Evolutionary conservation across 1,284 basidiomycete species (phyloP).

Genomic region (Earliella scabrosa): DNA sequence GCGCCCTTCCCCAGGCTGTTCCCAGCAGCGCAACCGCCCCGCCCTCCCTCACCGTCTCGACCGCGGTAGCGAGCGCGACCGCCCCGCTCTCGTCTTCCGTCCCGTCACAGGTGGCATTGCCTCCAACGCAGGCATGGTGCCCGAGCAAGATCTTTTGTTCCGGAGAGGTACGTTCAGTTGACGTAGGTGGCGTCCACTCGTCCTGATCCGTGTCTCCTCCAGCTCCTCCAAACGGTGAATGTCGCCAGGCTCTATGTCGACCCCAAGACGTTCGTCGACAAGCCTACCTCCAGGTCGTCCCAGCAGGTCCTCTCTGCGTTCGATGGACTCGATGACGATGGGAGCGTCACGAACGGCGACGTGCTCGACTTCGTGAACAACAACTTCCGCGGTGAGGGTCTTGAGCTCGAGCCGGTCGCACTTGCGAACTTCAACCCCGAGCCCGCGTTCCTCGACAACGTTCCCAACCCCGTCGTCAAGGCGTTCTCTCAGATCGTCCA

Average conservation of each 20-base stretch:
- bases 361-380: conserved; percentile 74
- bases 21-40: conserved; percentile 24
- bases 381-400: conserved; percentile 87
- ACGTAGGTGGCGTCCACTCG: background rate
- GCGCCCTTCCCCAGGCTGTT: conserved; percentile 28
- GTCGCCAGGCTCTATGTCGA: conserved; percentile 78
- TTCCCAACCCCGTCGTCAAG: conserved; percentile 72
- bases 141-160: conserved; percentile 85
- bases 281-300: conserved; percentile 74
- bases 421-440: conserved; percentile 65
- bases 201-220: conserved; percentile 1
- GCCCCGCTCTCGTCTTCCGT: conserved; percentile 55
- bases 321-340: conserved; percentile 50
- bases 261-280: conserved; percentile 92
- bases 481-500: conserved; percentile 83
- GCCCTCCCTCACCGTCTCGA: conserved; percentile 48
- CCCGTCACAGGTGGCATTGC: conserved; percentile 70
- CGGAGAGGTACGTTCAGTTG: conserved; percentile 58
- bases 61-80: conserved; percentile 68
- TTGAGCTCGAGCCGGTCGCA: conserved; percentile 72
- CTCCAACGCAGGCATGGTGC: conserved; percentile 80
- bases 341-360: conserved; percentile 54
- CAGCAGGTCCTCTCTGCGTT: conserved; percentile 77
- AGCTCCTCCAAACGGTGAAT: conserved; percentile 88
- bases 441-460: conserved; percentile 75